Percentiles rank a stretch among this genome's conserved stretches.
phyloP scores from a whole-genome alignment of 2,329 filamentous ascomycete species.

The Colletotrichum lindemuthianum region DNA sequence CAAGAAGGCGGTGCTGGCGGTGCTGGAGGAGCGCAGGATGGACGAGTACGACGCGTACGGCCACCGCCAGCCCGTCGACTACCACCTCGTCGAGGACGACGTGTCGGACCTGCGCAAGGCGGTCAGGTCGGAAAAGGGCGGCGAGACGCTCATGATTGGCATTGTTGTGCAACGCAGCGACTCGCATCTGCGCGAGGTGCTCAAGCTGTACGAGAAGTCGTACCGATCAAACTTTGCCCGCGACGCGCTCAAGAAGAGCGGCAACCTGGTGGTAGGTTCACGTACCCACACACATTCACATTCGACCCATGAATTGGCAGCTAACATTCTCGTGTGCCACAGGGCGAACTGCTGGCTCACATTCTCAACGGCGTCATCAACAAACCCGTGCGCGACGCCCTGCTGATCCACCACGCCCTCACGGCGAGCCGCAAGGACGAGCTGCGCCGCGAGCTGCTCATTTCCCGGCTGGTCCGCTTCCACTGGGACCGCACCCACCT shows the following conservation, averaged over 20 bases:
- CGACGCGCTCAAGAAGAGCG: constrained; percentile 87
- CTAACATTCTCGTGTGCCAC: constrained; percentile 2
- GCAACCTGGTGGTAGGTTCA: constrained; percentile 86
- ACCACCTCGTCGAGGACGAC: constrained; percentile 73
- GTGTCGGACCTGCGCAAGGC: constrained; percentile 75
- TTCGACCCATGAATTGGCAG: neutral
- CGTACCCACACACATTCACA: neutral
- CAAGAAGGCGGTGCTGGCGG: constrained; percentile 84
- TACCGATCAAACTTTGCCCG: constrained; percentile 86
- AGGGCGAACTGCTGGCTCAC: constrained; percentile 95
- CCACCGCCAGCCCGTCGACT: constrained; percentile 65
- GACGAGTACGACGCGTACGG: constrained; percentile 79
- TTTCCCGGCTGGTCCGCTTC: constrained; percentile 85
- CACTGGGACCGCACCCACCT: constrained; percentile 93
- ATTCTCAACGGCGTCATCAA: constrained; percentile 98
- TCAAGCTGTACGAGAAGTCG: constrained; percentile 78
- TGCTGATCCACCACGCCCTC: constrained; percentile 91
- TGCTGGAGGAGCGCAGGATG: constrained; percentile 84
- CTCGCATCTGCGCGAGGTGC: constrained; percentile 80
- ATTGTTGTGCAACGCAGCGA: constrained; percentile 87
- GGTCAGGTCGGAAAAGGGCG: constrained; percentile 79
- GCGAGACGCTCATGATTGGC: constrained; percentile 87
- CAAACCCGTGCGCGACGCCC: constrained; percentile 89
- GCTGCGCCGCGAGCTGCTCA: constrained; percentile 85
- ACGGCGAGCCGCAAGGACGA: constrained; percentile 76